Evolutionary conservation across 2,329 filamentous ascomycete genomes (phyloP), one percentile per base, ranked within the genome.

Genomic region (Fusarium tanahbumbuense): DNA sequence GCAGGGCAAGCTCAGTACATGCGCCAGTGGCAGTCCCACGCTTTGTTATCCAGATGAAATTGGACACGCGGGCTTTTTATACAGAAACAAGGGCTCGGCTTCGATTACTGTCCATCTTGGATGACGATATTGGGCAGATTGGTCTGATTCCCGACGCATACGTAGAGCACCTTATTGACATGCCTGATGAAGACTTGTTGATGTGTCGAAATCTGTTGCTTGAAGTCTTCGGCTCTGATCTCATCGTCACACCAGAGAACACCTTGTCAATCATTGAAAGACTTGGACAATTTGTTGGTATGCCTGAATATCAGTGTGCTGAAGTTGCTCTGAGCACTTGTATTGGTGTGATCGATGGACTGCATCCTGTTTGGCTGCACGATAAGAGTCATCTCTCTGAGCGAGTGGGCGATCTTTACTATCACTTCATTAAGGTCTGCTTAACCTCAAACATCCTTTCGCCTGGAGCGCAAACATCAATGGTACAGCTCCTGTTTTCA

Each of bases 361-460:
- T 93, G 54, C 86, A 88, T 41, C 78, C 81, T 15, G 81, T 88
- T 41, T 96, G 93, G 93, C 81, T 85, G 3, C 83, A 87, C 23
- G 83, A 86, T 42, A 82, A 84, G 23, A 85, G 86, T 34, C 83
- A 88, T 2, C 82, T 97, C 5, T 86, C 85, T n/a, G 86, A 88
- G 5, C 84, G 87, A 42, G 92, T 91, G 6, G 87, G 89, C 22
- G 91, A 97, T 64, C 82, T 98, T 22, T 98, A 98, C 78, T 82
- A 87, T 46, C 93, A 93, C 82, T 91, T 96, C 70, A 86, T 94
- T 48, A 87, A 88, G 56, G 85, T 85, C 20, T 87, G 90, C 30
- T 81, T 97, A 27, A 85, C 87, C 8, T 90, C 87, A 46, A 89
- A 90, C 46, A 85, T 92, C 40, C 85, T 93, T 49, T 97, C 95